Evolutionary conservation across 2,329 filamentous ascomycete genomes (phyloP).

Genomic region (Beauveria asiatica): DNA sequence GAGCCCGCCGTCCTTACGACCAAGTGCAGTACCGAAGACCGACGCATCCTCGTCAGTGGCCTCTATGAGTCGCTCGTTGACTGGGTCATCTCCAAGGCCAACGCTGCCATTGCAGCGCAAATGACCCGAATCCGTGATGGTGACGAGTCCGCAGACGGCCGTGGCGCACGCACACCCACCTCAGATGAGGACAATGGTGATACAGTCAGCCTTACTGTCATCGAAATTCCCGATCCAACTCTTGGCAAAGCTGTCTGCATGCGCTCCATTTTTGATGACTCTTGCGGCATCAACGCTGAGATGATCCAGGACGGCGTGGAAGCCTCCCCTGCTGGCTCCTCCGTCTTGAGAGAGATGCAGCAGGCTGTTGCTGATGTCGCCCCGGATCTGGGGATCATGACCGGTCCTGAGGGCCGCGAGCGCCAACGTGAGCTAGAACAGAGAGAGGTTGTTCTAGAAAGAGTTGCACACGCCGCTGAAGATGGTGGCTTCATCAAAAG

Average conservation of each 20-base stretch:
- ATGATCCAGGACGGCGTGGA: constrained; percentile 94
- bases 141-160: constrained; percentile 59
- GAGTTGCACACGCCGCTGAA: constrained; percentile 73
- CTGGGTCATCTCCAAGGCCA: constrained; percentile 86
- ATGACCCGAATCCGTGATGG: constrained; percentile 58
- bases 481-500: constrained; percentile 74
- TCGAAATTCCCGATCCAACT: constrained; percentile 73
- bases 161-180: constrained; percentile 53
- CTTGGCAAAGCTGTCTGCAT: constrained; percentile 84
- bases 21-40: constrained; percentile 76
- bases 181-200: constrained; percentile 66
- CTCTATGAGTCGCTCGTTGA: constrained; percentile 92
- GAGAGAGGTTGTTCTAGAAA: constrained; percentile 76
- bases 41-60: constrained; percentile 71
- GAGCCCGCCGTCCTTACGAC: constrained; percentile 74
- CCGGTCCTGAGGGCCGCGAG: constrained; percentile 58
- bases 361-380: constrained; percentile 69
- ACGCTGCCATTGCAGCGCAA: constrained; percentile 71
- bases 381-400: constrained; percentile 69
- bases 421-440: constrained; percentile 73
- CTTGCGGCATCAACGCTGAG: constrained; percentile 86
- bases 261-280: constrained; percentile 86
- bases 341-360: constrained; percentile 80
- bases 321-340: constrained; percentile 64
- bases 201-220: constrained; percentile 78